These are phyloP conservation scores for Plantago coronopus DNA, from an alignment of 305 asterid genomes.

Conservation along the genomic window DNA sequence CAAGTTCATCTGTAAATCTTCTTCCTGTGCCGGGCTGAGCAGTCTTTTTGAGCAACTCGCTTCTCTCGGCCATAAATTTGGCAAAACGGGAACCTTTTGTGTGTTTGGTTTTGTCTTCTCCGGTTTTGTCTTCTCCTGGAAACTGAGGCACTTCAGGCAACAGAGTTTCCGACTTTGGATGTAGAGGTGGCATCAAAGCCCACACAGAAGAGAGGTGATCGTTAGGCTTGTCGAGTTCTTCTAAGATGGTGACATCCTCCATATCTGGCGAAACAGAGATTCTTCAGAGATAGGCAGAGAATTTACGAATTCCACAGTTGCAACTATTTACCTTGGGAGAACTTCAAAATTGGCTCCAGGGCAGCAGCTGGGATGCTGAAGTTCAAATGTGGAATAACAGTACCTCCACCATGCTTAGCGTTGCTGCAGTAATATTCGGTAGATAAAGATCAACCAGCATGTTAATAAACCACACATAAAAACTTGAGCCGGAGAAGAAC, in stretches of 20 bases:
- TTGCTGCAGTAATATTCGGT: constrained; percentile 50
- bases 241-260: constrained; percentile 49
- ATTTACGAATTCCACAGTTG: too few relatives aligned
- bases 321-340: constrained; percentile 52
- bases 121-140: constrained; percentile 37
- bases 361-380: constrained; percentile 97
- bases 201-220: constrained; percentile 79
- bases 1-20: constrained; percentile 31
- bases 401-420: constrained; percentile 97
- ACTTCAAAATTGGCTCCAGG: constrained; percentile 71
- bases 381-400: constrained; percentile 88
- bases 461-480: constrained; percentile 8
- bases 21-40: constrained; percentile 38
- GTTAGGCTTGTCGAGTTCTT: constrained; percentile 77
- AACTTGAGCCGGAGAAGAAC: neutral
- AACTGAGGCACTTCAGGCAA: constrained; percentile 38
- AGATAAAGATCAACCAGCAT: constrained; percentile 17
- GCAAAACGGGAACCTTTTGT: constrained; percentile 83
- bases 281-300: neutral
- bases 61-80: constrained; percentile 70
- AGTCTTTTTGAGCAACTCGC: constrained; percentile 42
- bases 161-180: constrained; percentile 64
- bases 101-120: constrained; percentile 42
- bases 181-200: constrained; percentile 84
- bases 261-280: constrained; percentile 45